Base-by-base conservation (phyloP, 2,329 filamentous ascomycete genomes). In the Verticillium nonalfalfae region DNA sequence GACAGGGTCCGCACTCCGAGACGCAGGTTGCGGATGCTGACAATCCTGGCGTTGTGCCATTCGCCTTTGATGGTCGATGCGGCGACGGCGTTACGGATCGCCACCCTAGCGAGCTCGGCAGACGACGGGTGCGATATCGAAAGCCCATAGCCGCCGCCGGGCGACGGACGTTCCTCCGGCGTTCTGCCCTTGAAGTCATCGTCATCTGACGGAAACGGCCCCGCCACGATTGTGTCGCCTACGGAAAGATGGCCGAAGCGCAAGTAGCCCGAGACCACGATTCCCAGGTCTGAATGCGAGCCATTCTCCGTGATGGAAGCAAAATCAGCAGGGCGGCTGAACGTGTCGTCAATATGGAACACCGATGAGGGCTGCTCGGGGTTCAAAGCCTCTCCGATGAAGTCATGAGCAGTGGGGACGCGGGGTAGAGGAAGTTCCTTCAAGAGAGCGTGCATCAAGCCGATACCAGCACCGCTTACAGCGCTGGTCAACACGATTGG, bases 341-440 rank as follows among this genome's bases (percentile, higher is more conserved):
- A 98, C 1, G 93, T 87, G 67, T 97, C 94, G 71, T 98, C 94
- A 31, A 98, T 85, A 70, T 97, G 90, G 69, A 98, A 98, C 1
- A 97, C 76, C 38, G 84, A 84, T 4, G 79, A 78, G 1, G 86
- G 84, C 60, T 85, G 81, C 62, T 86, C 81, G 0, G 85, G 85
- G 62, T 86, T 86, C 59, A 86, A 70, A 1, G 78, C 78, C 52
- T 77, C 76, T 1, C 82, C 82, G n/a, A 82, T 75, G 63, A 81
- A 84, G 66, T 87, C 84, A 58, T 78, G 77, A 1, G 81, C 71
- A 1, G 81, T 84, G 7, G 82, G 82, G 0, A 74, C 68, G 1
- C 80, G 76, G 7, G 89, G 88, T 26, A 94, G 80, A 0, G 93
- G 93, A 50, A 99, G 79, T 60, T 83, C 84, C 62, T 88, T 85